Conservation (phyloP, 2,329 filamentous ascomycete genomes). For the Biscogniauxia sp. region DNA sequence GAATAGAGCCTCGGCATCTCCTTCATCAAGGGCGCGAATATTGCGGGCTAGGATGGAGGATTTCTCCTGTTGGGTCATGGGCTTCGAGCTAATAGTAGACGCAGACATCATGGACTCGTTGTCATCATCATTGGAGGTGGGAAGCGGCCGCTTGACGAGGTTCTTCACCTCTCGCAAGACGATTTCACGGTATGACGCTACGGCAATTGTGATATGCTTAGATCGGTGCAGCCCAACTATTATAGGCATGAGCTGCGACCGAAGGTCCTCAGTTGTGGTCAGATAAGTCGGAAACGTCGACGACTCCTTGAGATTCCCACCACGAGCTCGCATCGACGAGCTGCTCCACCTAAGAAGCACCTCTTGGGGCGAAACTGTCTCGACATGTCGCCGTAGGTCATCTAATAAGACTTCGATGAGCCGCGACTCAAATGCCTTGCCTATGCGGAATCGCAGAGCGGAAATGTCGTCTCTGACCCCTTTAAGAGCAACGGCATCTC, state of each 20-base stretch:
- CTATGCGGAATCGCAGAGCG: conserved; percentile 74
- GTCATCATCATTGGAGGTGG: conserved; percentile 92
- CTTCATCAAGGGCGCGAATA: conserved; percentile 75
- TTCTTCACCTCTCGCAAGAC: conserved; percentile 83
- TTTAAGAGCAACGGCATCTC: conserved; percentile 74
- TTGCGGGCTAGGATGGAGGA: conserved; percentile 86
- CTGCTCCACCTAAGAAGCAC: conserved; percentile 84
- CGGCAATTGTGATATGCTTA: conserved; percentile 75
- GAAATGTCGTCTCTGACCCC: conserved; percentile 76
- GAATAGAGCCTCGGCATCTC: conserved; percentile 82
- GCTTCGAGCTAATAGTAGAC: conserved; percentile 70
- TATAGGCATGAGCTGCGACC: conserved; percentile 66
- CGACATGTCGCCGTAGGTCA: conserved; percentile 79
- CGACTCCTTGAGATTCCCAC: conserved; percentile 62
- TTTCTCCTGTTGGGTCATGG: conserved; percentile 80
- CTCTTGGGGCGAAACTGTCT: conserved; percentile 65
- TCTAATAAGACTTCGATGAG: conserved; percentile 76
- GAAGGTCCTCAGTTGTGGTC: conserved; percentile 66
- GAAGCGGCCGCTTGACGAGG: conserved; percentile 79
- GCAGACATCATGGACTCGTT: conserved; percentile 84
- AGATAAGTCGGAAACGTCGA: conserved; percentile 78
- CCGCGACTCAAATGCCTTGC: conserved; percentile 78
- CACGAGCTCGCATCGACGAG: conserved; percentile 69
- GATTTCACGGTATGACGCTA: conserved; percentile 79
- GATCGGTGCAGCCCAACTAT: conserved; percentile 79